phyloP scores from a whole-genome alignment of 2,329 filamentous ascomycete genomes.

The Atkinsonella texensis region DNA sequence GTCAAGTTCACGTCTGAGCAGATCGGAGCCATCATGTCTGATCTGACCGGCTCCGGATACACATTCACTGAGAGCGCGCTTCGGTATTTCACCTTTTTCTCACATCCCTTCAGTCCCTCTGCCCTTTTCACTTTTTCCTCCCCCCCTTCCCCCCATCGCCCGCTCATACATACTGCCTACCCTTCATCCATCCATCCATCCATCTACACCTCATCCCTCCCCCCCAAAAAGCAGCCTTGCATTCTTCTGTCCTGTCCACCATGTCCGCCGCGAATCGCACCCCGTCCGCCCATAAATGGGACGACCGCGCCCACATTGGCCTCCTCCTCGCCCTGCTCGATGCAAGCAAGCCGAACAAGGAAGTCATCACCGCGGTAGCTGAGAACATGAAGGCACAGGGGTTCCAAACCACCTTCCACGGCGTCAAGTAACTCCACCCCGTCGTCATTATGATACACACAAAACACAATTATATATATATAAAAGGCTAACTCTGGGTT shows the following conservation, averaged over 20 bases:
- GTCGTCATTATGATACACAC: too few species aligned
- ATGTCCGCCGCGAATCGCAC: neutral
- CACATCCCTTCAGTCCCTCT: neutral
- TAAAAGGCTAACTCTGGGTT: too few species aligned
- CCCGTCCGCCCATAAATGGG: conserved; percentile 13
- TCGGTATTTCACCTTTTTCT: conserved; percentile 18
- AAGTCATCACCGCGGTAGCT: conserved; percentile 20
- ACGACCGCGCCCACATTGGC: conserved; percentile 25
- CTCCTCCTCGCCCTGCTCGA: conserved; percentile 26
- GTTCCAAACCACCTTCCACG: conserved; percentile 26
- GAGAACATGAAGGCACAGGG: conserved; percentile 21
- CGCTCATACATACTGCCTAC: neutral
- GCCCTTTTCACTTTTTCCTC: neutral
- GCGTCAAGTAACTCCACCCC: conserved; percentile 24
- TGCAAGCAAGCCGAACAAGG: conserved; percentile 22
- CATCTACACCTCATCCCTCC: neutral
- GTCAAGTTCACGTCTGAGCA: conserved; percentile 20
- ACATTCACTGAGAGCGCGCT: conserved; percentile 28
- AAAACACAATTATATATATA: too few species aligned
- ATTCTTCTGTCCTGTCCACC: neutral
- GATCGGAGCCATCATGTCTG: conserved; percentile 24
- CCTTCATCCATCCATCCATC: too few species aligned
- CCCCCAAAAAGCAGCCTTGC: neutral
- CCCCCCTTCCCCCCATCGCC: neutral
- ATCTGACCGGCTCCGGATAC: conserved; percentile 27